Conservation (phyloP, 495 filamentous ascomycete species). For the Hypoxylon trugodes region DNA sequence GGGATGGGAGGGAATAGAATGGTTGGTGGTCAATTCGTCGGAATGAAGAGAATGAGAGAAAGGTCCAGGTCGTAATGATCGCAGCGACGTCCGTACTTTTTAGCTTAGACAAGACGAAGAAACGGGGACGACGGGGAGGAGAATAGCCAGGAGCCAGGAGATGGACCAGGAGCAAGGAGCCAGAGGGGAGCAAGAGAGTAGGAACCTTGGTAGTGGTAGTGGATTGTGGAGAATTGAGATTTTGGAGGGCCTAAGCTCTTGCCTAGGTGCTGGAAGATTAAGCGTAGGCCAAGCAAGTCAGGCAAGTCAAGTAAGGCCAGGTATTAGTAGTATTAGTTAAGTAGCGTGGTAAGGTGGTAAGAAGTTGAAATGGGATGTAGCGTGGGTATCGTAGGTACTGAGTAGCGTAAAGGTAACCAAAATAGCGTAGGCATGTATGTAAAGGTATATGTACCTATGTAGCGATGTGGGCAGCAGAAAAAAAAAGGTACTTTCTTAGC, state of each 20-base stretch:
- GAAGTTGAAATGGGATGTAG: no score
- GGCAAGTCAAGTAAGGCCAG: no score
- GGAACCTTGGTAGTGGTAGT: slow-evolving; percentile 30
- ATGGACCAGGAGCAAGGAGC: slow-evolving; percentile 16
- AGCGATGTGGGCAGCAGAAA: no score
- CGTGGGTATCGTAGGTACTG: no score
- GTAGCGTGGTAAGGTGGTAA: no score
- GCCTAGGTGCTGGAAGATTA: slow-evolving; percentile 41
- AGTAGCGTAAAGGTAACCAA: slow-evolving; percentile 24
- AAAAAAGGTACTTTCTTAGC: no score
- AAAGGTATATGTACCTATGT: no score
- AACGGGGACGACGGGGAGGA: slow-evolving; percentile 27
- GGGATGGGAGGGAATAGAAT: no score
- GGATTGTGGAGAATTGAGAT: slow-evolving; percentile 42
- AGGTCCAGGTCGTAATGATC: slow-evolving; percentile 29
- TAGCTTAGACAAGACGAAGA: slow-evolving; percentile 27
- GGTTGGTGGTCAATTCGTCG: slow-evolving; percentile 29
- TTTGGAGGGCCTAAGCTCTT: slow-evolving; percentile 41
- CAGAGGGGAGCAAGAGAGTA: slow-evolving; percentile 21
- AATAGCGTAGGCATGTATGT: no score
- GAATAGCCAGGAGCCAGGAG: slow-evolving; percentile 4
- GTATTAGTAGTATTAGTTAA: no score
- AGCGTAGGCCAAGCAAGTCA: no score
- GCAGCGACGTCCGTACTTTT: slow-evolving; percentile 39
- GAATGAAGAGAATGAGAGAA: slow-evolving; percentile 15